These are phyloP conservation scores for Ophiostoma himal-ulmi DNA, from an alignment of 2,329 filamentous ascomycete genomes.

Conservation along the genomic window DNA sequence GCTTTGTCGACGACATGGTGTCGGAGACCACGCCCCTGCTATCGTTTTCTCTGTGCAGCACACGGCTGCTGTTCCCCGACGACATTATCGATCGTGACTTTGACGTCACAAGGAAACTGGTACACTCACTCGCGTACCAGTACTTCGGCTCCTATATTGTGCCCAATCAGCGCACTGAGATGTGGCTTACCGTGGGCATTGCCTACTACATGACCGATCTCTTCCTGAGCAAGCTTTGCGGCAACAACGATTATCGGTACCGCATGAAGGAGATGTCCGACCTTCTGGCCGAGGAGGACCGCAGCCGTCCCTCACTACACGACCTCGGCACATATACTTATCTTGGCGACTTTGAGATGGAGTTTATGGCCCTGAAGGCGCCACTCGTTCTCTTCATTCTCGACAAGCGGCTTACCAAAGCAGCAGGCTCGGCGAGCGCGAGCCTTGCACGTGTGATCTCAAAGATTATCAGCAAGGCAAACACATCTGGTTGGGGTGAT, in stretches of 20 bases:
- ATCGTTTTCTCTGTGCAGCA: conserved; percentile 82
- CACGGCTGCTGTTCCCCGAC: conserved; percentile 73
- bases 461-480: conserved; percentile 77
- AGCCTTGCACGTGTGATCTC: conserved; percentile 72
- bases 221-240: conserved; percentile 84
- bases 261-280: conserved; percentile 82
- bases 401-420: conserved; percentile 84
- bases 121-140: conserved; percentile 80
- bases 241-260: conserved; percentile 91
- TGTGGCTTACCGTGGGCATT: conserved; percentile 84
- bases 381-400: conserved; percentile 88
- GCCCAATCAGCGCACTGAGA: conserved; percentile 70
- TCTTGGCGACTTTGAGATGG: conserved; percentile 75
- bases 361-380: conserved; percentile 88
- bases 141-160: conserved; percentile 94
- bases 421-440: conserved; percentile 70
- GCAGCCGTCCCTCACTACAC: conserved; percentile 73
- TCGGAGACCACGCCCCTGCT: conserved; percentile 71
- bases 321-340: conserved; percentile 72
- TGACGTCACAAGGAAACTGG: conserved; percentile 70
- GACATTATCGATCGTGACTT: conserved; percentile 81
- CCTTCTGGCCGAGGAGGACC: conserved; percentile 71
- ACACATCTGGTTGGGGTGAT: conserved; percentile 39
- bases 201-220: conserved; percentile 93
- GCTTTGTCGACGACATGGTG: conserved; percentile 85